phyloP scores from a whole-genome alignment of 1,139 yeast genomes.

The Candida sp. region DNA sequence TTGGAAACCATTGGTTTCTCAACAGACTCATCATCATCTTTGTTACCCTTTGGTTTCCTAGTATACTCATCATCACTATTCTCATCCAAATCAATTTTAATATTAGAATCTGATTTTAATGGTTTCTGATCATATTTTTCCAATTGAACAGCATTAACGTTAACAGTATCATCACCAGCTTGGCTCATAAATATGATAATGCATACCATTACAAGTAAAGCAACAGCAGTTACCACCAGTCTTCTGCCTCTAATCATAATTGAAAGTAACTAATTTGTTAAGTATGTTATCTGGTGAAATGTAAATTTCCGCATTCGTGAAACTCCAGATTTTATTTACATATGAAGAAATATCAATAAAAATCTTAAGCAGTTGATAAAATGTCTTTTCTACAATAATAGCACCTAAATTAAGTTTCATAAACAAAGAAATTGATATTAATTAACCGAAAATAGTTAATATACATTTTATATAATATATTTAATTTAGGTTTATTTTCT shows the following conservation, averaged over 20 bases:
- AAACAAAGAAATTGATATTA: no score
- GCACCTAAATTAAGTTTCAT: no score
- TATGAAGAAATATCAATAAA: no score
- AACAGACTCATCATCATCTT: neutral
- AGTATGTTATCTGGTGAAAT: neutral
- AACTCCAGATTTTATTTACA: no score
- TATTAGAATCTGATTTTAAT: neutral
- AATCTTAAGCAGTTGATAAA: no score
- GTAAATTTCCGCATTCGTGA: neutral
- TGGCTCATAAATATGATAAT: slow-evolving; percentile 22
- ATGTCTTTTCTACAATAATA: no score
- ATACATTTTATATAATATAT: no score
- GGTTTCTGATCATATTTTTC: slow-evolving; percentile 2
- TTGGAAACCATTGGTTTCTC: no score
- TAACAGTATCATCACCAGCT: slow-evolving; percentile 3
- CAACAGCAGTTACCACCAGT: slow-evolving; percentile 22
- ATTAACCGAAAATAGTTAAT: no score
- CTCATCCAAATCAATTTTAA: neutral
- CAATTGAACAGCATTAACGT: slow-evolving; percentile 15
- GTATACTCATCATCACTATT: slow-evolving; percentile 4
- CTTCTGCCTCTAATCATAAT: slow-evolving; percentile 11
- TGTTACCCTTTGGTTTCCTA: slow-evolving; percentile 3
- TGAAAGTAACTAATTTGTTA: neutral
- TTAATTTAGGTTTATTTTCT: no score
- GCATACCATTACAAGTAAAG: slow-evolving; percentile 19